Evolutionary conservation across 345 rosid species (phyloP).

Genomic region (Eucalyptus pauciflora): DNA sequence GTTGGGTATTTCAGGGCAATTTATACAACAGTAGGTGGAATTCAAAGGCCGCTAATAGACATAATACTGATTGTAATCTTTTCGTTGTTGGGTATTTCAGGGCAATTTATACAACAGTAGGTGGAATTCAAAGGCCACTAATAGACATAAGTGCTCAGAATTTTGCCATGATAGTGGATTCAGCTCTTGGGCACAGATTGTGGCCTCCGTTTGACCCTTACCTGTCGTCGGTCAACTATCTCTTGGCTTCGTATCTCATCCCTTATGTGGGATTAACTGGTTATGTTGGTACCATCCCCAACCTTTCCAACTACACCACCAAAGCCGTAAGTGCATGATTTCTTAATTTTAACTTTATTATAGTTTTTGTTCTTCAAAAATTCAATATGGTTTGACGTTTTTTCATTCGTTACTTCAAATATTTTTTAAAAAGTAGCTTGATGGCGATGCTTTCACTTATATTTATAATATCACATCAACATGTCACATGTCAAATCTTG

Average conservation of each 20-base stretch:
- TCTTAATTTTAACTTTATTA: not conserved
- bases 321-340: constrained; percentile 18
- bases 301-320: constrained; percentile 14
- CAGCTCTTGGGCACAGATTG: constrained; percentile 32
- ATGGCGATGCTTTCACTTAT: rapidly evolving
- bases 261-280: constrained; percentile 69
- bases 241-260: constrained; percentile 40
- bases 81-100: not conserved
- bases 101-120: constrained; percentile 39
- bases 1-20: constrained; percentile 35
- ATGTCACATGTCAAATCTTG: not conserved
- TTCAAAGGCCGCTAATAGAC: constrained; percentile 44
- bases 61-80: not conserved
- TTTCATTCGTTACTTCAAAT: not conserved
- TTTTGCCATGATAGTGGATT: constrained; percentile 32
- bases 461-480: not conserved
- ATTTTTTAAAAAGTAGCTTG: not conserved
- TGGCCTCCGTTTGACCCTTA: constrained; percentile 65
- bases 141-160: constrained; percentile 27
- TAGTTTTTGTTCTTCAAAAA: not conserved
- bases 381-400: not conserved
- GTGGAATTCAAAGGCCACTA: constrained; percentile 49
- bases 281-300: constrained; percentile 57
- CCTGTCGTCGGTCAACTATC: constrained; percentile 27
- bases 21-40: constrained; percentile 29